These are phyloP conservation scores for Claviceps pazoutovae DNA, from an alignment of 2,329 filamentous ascomycete species.

Conservation along the genomic window DNA sequence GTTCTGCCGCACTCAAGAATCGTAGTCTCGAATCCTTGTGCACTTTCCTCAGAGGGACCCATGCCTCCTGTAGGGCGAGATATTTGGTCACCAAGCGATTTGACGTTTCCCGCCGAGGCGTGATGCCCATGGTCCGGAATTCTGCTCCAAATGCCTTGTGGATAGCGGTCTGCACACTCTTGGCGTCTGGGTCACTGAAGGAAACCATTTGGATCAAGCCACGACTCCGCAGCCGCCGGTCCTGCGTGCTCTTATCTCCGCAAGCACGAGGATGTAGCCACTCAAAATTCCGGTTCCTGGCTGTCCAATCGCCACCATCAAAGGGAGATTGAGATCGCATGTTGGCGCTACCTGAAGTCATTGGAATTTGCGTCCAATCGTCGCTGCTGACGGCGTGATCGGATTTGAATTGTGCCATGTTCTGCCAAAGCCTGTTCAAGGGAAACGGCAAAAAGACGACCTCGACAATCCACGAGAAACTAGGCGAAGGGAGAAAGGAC, in stretches of 20 bases:
- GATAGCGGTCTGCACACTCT: constrained; percentile 53
- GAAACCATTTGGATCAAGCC: constrained; percentile 53
- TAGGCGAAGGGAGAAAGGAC: constrained; percentile 44
- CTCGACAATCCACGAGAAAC: constrained; percentile 59
- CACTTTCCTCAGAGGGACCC: constrained; percentile 65
- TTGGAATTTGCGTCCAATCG: constrained; percentile 42
- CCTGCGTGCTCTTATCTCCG: constrained; percentile 45
- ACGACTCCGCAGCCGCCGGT: constrained; percentile 59
- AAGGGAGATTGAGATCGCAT: constrained; percentile 34
- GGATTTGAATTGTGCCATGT: constrained; percentile 32
- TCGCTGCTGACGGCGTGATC: constrained; percentile 24
- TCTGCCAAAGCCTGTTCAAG: constrained; percentile 41
- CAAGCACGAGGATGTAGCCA: constrained; percentile 59
- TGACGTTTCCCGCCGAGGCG: constrained; percentile 14
- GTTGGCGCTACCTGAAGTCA: constrained; percentile 29
- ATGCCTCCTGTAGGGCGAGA: constrained; percentile 50
- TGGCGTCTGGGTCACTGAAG: constrained; percentile 48
- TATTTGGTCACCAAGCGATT: constrained; percentile 26
- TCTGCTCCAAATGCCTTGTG: constrained; percentile 46
- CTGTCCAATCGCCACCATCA: constrained; percentile 34
- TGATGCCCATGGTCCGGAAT: constrained; percentile 29
- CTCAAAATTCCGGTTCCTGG: constrained; percentile 30
- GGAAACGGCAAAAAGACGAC: constrained; percentile 63
- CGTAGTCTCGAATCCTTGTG: constrained; percentile 59
- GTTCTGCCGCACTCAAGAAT: constrained; percentile 57